Conservation (phyloP, 1,139 yeast genomes). For the Hansenula anomala region DNA sequence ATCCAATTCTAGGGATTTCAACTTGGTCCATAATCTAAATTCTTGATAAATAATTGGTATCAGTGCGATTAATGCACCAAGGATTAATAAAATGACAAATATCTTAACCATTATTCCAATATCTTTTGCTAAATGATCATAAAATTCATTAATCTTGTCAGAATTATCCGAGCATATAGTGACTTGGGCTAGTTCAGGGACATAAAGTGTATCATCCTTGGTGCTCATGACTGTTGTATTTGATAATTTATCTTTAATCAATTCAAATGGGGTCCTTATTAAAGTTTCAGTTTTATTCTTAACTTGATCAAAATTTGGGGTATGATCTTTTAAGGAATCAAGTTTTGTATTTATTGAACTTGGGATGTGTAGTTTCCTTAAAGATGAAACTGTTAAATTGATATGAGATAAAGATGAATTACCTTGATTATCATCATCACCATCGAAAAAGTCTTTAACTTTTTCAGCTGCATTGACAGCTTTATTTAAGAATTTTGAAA, state of each 20-base stretch:
- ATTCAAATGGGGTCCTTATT: slow-evolving; percentile 49
- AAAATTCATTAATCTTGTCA: slow-evolving; percentile 29
- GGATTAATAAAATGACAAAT: slow-evolving; percentile 34
- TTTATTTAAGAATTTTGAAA: slow-evolving; percentile 49
- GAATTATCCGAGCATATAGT: slow-evolving; percentile 23
- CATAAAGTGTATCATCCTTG: slow-evolving; percentile 20
- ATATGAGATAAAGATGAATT: slow-evolving; percentile 37
- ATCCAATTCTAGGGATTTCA: no score
- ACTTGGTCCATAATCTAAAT: slow-evolving; percentile 44
- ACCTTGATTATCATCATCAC: slow-evolving; percentile 30
- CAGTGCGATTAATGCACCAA: slow-evolving; percentile 34
- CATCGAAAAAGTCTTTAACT: slow-evolving; percentile 53
- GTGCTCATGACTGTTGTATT: slow-evolving; percentile 21
- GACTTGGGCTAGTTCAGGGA: slow-evolving; percentile 22
- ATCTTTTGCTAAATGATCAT: slow-evolving; percentile 24
- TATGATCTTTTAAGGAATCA: slow-evolving; percentile 36
- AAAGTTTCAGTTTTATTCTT: slow-evolving; percentile 42
- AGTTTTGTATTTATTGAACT: slow-evolving; percentile 50
- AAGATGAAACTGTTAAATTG: slow-evolving; percentile 51
- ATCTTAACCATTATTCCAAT: slow-evolving; percentile 32
- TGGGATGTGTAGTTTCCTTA: slow-evolving; percentile 62
- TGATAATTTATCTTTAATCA: slow-evolving; percentile 37
- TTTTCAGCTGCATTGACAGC: slow-evolving; percentile 38
- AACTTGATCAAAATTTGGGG: slow-evolving; percentile 58
- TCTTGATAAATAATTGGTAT: slow-evolving; percentile 42